Percentiles rank a stretch among this genome's conserved stretches.
Conservation (phyloP, 164 flowering plant genomes). For the Liriodendron chinense region DNA sequence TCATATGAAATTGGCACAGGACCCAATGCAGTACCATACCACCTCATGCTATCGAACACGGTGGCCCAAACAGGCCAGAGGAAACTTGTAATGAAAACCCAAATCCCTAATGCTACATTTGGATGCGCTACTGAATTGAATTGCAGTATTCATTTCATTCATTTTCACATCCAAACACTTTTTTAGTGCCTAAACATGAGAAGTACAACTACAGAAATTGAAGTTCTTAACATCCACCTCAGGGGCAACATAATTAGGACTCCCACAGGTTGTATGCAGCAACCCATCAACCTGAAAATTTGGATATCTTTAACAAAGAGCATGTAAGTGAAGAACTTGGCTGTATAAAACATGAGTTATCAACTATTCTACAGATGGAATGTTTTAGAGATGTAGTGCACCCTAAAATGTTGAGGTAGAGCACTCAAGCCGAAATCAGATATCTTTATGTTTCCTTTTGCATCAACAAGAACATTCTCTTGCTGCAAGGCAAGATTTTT, state of each 20-base stretch:
- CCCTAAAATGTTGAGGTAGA: slow-evolving; percentile 88
- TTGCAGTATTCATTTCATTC: too few species aligned
- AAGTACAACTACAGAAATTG: background rate
- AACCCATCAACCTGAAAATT: slow-evolving; percentile 70
- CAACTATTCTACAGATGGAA: background rate
- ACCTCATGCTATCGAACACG: too few species aligned
- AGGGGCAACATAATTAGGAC: slow-evolving; percentile 98
- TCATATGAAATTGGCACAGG: too few species aligned
- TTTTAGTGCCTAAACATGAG: background rate
- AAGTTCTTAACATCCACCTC: slow-evolving; percentile 35
- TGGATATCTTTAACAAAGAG: background rate
- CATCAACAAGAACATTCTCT: slow-evolving; percentile 85
- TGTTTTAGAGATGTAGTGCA: slow-evolving; percentile 15
- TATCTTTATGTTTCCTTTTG: slow-evolving; percentile 79
- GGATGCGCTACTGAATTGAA: too few species aligned
- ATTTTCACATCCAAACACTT: background rate
- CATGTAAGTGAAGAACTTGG: background rate
- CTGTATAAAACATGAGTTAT: background rate
- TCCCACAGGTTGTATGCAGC: slow-evolving; percentile 95
- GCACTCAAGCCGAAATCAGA: slow-evolving; percentile 98
- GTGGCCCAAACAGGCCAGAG: too few species aligned
- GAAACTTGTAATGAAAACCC: background rate
- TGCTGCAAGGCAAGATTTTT: slow-evolving; percentile 74
- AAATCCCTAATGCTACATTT: too few species aligned
- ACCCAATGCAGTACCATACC: too few species aligned